Evolutionary conservation across 192 early-diverging fungal genomes (phyloP), one percentile per base, ranked within the genome.

Genomic region (Rhizoclosmatium sp.): DNA sequence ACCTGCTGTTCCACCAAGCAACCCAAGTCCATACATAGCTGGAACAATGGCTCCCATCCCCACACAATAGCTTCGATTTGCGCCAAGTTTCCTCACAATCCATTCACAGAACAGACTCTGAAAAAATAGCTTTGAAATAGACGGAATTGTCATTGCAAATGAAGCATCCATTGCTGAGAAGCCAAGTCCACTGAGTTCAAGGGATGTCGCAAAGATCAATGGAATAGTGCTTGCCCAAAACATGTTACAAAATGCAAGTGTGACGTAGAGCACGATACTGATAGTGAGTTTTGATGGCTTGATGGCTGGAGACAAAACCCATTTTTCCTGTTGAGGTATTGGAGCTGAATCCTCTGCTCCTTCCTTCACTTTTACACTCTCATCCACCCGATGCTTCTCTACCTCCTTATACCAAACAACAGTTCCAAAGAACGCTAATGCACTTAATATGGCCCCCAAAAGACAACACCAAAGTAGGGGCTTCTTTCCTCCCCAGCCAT

Each of bases 191-290:
- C 75, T 64, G 31, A 19, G 39, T 2, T 76, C n/a, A 3, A 47
- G 7, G n/a, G 60, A 10, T 7, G 87, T 48, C 0, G 85, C 79
- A 64, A 86, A 84, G 60, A 79, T 85, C 4, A 89, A 83, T 12
- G 87, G 82, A 14, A 86, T 47, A n/a, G 80, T 56, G 1, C 80
- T 80, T 47, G 73, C 61, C 69, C 86, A 87, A 12, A 77, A 59
- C 74, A 84, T 85, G 82, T 85, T 86, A 75, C 74, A 74, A 71
- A 82, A 85, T 10, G 87, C 87, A 46, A 86, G 86, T 21, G 62
- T 73, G n/a, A 80, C 78, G 42, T 80, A 80, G 39, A 83, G 47
- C 12, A 31, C n/a, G 9, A 86, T 82, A n/a, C 81, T 75, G 60
- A 80, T 14, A 12, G 80, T 66, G 2, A 66, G 59, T 51, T 69